Percentiles rank a stretch among this genome's conserved stretches.
These are phyloP conservation scores for Poa pratensis DNA, from an alignment of 176 grass and related monocot species.

Conservation along the genomic window DNA sequence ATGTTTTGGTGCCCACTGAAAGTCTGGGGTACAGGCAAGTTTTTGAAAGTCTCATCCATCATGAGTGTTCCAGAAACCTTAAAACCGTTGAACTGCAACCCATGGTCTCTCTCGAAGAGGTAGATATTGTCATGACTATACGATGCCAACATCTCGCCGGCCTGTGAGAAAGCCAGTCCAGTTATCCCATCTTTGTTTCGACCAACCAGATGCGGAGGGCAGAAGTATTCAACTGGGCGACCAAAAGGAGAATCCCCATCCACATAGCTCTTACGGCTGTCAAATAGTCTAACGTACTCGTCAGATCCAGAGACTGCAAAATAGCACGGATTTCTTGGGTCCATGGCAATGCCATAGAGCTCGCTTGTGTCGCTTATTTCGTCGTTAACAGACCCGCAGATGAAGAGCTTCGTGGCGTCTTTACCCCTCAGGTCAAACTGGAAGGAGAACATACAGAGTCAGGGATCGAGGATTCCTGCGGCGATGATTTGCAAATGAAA, in stretches of 20 bases:
- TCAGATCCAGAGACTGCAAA: conserved; percentile 68
- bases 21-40: conserved; percentile 38
- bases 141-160: conserved; percentile 69
- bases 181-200: conserved; percentile 55
- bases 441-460: conserved; percentile 16
- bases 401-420: conserved; percentile 44
- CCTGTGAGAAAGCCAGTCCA: conserved; percentile 75
- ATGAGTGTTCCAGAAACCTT: conserved; percentile 24
- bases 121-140: conserved; percentile 68
- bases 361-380: neutral
- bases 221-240: conserved; percentile 49
- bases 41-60: conserved; percentile 35
- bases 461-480: conserved; percentile 11
- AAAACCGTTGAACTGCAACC: conserved; percentile 50
- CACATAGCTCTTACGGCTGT: conserved; percentile 60
- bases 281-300: conserved; percentile 62
- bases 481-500: neutral
- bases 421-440: conserved; percentile 81
- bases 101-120: conserved; percentile 74
- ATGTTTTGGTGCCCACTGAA: conserved; percentile 65
- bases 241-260: conserved; percentile 43
- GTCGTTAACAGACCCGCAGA: conserved; percentile 25
- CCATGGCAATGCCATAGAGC: conserved; percentile 64
- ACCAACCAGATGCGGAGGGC: conserved; percentile 46
- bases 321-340: conserved; percentile 63